phyloP scores from a whole-genome alignment of 441 rosid species.

The Adansonia madagascariensis region DNA sequence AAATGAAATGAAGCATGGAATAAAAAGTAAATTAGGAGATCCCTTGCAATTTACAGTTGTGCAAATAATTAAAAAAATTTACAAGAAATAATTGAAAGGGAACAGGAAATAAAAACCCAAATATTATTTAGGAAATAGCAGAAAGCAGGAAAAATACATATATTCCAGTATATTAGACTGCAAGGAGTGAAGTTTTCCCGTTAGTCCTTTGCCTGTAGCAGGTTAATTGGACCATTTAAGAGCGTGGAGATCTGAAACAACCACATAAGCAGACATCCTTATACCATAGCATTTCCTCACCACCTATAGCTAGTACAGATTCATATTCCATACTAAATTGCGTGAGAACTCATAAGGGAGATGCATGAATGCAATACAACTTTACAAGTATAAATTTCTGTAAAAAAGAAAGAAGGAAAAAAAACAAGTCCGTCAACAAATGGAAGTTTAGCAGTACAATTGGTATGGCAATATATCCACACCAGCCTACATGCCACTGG shows the following conservation, averaged over 20 bases:
- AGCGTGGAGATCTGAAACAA: not conserved
- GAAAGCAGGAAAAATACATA: not conserved
- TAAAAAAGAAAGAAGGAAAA: not conserved
- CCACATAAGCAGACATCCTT: not conserved
- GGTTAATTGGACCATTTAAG: not conserved
- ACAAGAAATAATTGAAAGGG: not conserved
- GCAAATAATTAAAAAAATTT: constrained; percentile 3
- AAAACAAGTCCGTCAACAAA: not conserved
- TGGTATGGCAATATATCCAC: not conserved
- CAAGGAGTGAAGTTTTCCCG: not conserved
- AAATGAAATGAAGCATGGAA: not conserved
- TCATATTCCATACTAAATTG: not conserved
- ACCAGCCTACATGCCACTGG: not conserved
- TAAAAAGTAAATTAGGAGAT: constrained; percentile 19
- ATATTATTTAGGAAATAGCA: not conserved
- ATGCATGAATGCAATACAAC: not conserved
- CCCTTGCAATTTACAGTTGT: not conserved
- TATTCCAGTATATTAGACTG: not conserved
- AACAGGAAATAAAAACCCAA: not conserved
- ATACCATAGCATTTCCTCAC: not conserved
- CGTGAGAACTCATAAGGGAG: not conserved
- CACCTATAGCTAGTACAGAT: not conserved
- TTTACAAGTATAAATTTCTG: not conserved
- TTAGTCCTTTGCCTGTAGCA: not conserved
- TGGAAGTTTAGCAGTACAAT: not conserved